These are phyloP conservation scores for Candida nemodendra DNA, from an alignment of 805 yeast species.

Conservation along the genomic window DNA sequence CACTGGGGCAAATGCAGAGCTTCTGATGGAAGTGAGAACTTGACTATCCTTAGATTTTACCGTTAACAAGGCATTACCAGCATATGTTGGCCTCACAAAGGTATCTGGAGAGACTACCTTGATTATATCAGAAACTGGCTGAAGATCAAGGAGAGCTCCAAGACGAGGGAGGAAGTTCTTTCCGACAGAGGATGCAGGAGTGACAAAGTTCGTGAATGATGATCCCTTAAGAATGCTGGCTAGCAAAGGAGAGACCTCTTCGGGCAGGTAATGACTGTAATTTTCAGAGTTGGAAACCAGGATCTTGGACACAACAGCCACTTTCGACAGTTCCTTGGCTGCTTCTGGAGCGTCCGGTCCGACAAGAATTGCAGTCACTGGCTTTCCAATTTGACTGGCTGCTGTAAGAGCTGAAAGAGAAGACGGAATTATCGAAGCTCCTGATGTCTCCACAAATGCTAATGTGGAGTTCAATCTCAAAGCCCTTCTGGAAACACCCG, in stretches of 20 bases:
- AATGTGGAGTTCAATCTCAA: constrained; percentile 65
- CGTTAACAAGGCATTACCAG: constrained; percentile 90
- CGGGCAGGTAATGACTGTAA: constrained; percentile 75
- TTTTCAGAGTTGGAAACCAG: constrained; percentile 55
- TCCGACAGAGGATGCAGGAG: constrained; percentile 84
- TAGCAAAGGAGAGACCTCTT: constrained; percentile 70
- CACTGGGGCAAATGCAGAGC: constrained; percentile 68
- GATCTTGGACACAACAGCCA: constrained; percentile 54
- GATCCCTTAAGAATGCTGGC: constrained; percentile 43
- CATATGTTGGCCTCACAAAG: constrained; percentile 91
- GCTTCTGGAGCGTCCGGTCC: constrained; percentile 62
- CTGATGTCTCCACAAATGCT: constrained; percentile 68
- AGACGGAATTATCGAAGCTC: constrained; percentile 57
- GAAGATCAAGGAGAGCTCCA: constrained; percentile 80
- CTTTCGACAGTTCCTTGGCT: constrained; percentile 48
- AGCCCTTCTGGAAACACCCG: constrained; percentile 4
- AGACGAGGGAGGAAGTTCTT: constrained; percentile 83
- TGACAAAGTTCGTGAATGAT: constrained; percentile 67
- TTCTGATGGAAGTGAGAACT: constrained; percentile 74
- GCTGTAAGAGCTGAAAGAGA: constrained; percentile 75
- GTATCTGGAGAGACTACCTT: constrained; percentile 64
- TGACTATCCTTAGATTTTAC: constrained; percentile 67
- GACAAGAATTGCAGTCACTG: constrained; percentile 73
- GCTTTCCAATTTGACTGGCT: constrained; percentile 71
- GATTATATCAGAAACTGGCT: constrained; percentile 83